phyloP scores from a whole-genome alignment of 257 asterid species.

The Ehretia macrophylla region DNA sequence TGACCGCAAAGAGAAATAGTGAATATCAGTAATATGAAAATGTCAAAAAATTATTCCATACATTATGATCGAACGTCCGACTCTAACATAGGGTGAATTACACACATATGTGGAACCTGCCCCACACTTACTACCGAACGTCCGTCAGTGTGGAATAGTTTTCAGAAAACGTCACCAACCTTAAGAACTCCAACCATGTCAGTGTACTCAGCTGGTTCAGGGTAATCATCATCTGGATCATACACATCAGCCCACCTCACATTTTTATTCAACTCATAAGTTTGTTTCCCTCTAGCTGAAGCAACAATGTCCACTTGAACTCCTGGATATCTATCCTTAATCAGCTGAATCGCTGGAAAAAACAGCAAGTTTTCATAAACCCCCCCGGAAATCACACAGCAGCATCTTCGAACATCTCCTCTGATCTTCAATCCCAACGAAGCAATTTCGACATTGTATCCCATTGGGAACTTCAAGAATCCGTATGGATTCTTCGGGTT shows the following conservation, averaged over 20 bases:
- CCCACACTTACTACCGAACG: too few species aligned
- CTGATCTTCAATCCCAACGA: constrained; percentile 63
- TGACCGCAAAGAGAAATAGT: too few species aligned
- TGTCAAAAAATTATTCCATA: too few species aligned
- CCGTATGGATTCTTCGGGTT: constrained; percentile 74
- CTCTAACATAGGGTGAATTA: too few species aligned
- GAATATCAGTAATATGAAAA: too few species aligned
- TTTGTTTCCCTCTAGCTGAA: constrained; percentile 68
- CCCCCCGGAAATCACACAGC: constrained; percentile 76
- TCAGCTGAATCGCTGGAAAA: constrained; percentile 77
- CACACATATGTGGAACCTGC: too few species aligned
- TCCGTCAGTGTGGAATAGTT: too few species aligned
- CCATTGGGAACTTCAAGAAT: constrained; percentile 74
- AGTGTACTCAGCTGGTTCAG: constrained; percentile 67
- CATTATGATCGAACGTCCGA: too few species aligned
- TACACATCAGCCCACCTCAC: constrained; percentile 73
- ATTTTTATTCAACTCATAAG: constrained; percentile 72
- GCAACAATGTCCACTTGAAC: constrained; percentile 66
- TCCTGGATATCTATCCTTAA: constrained; percentile 85
- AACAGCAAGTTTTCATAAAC: constrained; percentile 76
- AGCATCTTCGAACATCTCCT: constrained; percentile 86
- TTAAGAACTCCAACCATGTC: constrained; percentile 72
- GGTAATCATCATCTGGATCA: constrained; percentile 63
- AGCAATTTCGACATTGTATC: constrained; percentile 68
- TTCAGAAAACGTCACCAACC: constrained; percentile 41